Evolutionary conservation across 139 green algal genomes (phyloP), one percentile per base, ranked within the genome.

Genomic region (Yamagishiella unicocca): DNA sequence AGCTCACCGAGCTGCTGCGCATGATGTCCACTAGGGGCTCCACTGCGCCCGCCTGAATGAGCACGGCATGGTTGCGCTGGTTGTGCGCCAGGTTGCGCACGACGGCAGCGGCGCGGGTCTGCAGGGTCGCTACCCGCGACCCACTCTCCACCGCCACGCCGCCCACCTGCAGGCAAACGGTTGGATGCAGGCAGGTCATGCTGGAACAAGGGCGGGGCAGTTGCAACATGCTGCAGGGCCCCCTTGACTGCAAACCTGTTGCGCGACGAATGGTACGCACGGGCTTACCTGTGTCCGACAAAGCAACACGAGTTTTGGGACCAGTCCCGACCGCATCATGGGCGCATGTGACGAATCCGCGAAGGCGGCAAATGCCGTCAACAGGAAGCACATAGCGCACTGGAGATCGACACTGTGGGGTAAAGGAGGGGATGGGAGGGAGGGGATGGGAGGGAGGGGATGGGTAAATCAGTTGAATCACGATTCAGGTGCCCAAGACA

Each of bases 11-110:
- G 75, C 46, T 73, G 46, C 72, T 71, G n/a, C 78, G 67, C 85
- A 92, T 90, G 81, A 92, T 90, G 67, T 89, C 83, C 58, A 91
- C 79, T 50, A 93, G 42, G 27, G 83, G 75, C 8, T 93, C 90
- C 79, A 93, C 90, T 25, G 90, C 87, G 8, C 90, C 90, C 61
- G 83, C 79, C 73, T 90, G 82, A 2, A 89, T 90, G 7, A 93
- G 86, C 43, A 79, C 43, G 9, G 54, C 64, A 40, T 93, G 90
- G 71, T 91, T 88, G 29, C 72, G 76, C 46, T 88, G 79, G 78
- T 89, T 89, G 73, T 93, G 90, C 8, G 87, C 82, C 33, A 93
- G 77, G 87, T 93, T 93, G 45, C 90, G 90, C 53, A 93, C 77
- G 62, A 93, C 90, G 1, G 87, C 87, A 1, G 90, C 87, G 17